Conservation (phyloP, 768 basidiomycete genomes). For the Pulveroboletus sp. region DNA sequence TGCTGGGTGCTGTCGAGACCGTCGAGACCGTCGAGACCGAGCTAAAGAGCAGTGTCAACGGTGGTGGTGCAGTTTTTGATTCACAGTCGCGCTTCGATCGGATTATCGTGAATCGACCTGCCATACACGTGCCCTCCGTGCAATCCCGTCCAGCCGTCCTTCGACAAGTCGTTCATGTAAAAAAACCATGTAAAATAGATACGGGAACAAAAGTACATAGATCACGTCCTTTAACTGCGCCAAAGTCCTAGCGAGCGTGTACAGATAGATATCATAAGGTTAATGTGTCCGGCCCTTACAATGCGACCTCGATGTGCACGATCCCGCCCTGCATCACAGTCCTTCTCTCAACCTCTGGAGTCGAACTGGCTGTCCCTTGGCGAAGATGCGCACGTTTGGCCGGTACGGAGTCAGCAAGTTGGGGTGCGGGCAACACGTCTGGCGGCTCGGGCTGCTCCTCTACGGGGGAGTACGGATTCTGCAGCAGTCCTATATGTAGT, state of each 20-base stretch:
- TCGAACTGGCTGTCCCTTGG: constrained; percentile 9
- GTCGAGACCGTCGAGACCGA: background rate
- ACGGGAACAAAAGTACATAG: background rate
- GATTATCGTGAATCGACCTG: constrained; percentile 19
- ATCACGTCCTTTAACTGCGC: background rate
- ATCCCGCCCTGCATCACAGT: constrained; percentile 20
- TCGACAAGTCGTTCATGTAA: background rate
- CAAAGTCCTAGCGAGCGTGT: background rate
- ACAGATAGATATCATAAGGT: constrained; percentile 18
- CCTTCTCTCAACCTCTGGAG: constrained; percentile 23
- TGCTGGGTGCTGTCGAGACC: background rate
- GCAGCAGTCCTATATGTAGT: constrained; percentile 10
- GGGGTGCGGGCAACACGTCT: background rate
- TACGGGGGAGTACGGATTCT: constrained; percentile 23
- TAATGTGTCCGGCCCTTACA: constrained; percentile 13
- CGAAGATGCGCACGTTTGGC: constrained; percentile 22
- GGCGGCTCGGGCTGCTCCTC: constrained; percentile 4
- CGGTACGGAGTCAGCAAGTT: background rate
- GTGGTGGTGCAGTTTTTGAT: constrained; percentile 9
- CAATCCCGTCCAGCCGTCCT: background rate
- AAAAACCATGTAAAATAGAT: background rate
- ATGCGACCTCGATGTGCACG: constrained; percentile 22
- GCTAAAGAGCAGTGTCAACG: background rate
- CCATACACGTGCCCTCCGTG: constrained; percentile 13
- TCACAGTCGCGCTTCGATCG: constrained; percentile 16